Percentiles rank a stretch among this genome's conserved stretches.
These are phyloP conservation scores for Trichoderma sp. DNA, from an alignment of 2,329 filamentous ascomycete genomes.

Conservation along the genomic window DNA sequence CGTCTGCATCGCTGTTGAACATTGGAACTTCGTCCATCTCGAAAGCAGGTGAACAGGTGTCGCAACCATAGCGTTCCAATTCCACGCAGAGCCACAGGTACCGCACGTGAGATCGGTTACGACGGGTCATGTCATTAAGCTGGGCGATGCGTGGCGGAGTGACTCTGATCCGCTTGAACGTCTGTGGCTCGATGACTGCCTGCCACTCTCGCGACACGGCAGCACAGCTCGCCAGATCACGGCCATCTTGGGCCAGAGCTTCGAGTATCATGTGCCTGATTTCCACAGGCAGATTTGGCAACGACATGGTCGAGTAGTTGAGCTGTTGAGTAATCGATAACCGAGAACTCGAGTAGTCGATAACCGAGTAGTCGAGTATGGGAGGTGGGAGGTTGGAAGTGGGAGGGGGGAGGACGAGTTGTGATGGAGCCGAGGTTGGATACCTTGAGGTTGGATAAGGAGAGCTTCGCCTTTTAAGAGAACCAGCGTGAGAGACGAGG, in stretches of 20 bases:
- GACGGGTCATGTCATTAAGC: slow-evolving; percentile 36
- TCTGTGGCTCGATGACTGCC: slow-evolving; percentile 36
- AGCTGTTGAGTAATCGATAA: too few species aligned
- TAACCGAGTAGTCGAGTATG: too few species aligned
- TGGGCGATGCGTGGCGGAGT: slow-evolving; percentile 37
- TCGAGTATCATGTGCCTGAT: slow-evolving; percentile 31
- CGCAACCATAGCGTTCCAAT: slow-evolving; percentile 31
- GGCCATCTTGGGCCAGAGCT: slow-evolving; percentile 32
- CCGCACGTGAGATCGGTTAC: slow-evolving; percentile 36
- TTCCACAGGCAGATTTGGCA: not conserved
- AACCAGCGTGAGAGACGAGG: not conserved
- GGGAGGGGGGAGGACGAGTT: too few species aligned
- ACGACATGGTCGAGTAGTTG: not conserved
- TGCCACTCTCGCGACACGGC: slow-evolving; percentile 42
- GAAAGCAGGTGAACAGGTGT: slow-evolving; percentile 7
- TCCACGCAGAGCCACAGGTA: slow-evolving; percentile 34
- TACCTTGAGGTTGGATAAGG: too few species aligned
- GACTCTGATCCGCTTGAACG: slow-evolving; percentile 38
- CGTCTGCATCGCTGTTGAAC: slow-evolving; percentile 20
- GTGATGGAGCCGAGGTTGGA: too few species aligned
- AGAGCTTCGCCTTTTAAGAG: too few species aligned
- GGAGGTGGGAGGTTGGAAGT: too few species aligned
- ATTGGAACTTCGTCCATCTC: slow-evolving; percentile 17
- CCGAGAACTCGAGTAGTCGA: too few species aligned
- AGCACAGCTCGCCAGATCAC: slow-evolving; percentile 33